Base-by-base conservation (phyloP, 2,329 filamentous ascomycete genomes). In the Fusarium sulawesiense region DNA sequence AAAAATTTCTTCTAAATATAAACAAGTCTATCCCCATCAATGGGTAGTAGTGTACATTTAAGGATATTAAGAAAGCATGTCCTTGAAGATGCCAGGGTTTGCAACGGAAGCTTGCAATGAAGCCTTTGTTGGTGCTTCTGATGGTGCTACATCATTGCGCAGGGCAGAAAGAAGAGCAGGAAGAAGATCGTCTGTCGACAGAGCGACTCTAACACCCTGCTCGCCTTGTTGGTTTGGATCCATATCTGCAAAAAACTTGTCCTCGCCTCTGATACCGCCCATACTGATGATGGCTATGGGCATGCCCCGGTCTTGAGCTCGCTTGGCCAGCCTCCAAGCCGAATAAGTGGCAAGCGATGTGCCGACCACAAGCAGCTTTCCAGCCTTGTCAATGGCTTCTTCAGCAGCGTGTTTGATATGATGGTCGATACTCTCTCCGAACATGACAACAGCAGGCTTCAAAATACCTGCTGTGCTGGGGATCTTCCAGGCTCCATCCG, bases 401-500 rank as follows among this genome's bases (percentile, higher is more conserved):
- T 98, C 94, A 3, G 94, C 95, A 1, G 89, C 89, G 3, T 83
- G 79, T 78, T 97, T 98, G 37, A 94, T 90, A 2, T 81, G 75
- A 2, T 81, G 79, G 0, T 88, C 84, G 51, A 98, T 97, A 64
- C 89, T 94, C 80, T 98, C 96, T 18, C 96, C 96, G 78, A 98
- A 98, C 93, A 98, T 98, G 74, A 94, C 90, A 4, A 99, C 94
- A 1, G 93, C 93, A 6, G 96, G 96, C 77, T 98, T 98, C 58
- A 99, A 79, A 40, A 98, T 89, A 4, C 95, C 96, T 0, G 89
- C 93, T 4, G 86, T 89, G 72, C 89, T 90, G 0, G 82, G 81
- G 8, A 85, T 73, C 41, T 84, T 81, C 93, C 91, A 97, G 1
- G 94, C 95, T 0, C 95, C 95, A 56, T 98, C 93, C 2, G 77